These are phyloP conservation scores for Cinnamomum micranthum DNA, from an alignment of 164 flowering plant genomes.

Conservation along the genomic window DNA sequence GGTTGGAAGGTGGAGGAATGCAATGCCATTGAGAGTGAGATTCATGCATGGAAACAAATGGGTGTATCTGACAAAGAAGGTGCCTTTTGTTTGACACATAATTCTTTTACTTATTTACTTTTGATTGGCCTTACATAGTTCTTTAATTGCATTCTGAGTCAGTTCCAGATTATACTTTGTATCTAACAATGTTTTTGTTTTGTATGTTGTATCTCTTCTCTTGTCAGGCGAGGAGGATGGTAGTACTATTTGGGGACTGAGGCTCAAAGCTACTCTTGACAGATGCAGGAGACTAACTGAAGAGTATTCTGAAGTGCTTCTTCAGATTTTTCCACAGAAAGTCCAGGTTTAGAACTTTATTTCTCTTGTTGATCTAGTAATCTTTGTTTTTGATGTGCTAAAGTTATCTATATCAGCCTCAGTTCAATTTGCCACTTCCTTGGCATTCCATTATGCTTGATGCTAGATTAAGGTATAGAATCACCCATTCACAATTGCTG, in stretches of 20 bases:
- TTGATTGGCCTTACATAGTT: neutral
- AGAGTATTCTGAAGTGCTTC: conserved; percentile 85
- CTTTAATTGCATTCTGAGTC: neutral
- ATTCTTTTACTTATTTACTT: neutral
- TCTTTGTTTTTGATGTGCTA: neutral
- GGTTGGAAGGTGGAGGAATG: conserved; percentile 86
- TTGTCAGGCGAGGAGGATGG: conserved; percentile 78
- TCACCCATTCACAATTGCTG: neutral
- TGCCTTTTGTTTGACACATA: conserved; percentile 16
- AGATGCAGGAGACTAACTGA: conserved; percentile 88
- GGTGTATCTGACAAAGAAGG: conserved; percentile 84
- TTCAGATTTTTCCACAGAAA: conserved; percentile 74
- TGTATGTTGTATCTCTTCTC: conserved; percentile 3
- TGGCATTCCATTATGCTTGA: neutral
- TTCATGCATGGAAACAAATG: conserved; percentile 71
- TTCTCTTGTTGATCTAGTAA: conserved; percentile 3
- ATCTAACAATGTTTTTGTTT: neutral
- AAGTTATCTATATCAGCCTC: neutral
- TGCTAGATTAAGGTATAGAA: neutral
- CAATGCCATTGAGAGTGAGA: conserved; percentile 61
- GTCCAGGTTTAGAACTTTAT: conserved; percentile 41
- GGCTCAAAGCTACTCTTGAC: conserved; percentile 95
- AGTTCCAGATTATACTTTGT: neutral
- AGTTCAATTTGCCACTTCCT: neutral
- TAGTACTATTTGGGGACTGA: conserved; percentile 74